These are phyloP conservation scores for Aspergillus heteromorphus DNA, from an alignment of 495 filamentous ascomycete species.

Conservation along the genomic window DNA sequence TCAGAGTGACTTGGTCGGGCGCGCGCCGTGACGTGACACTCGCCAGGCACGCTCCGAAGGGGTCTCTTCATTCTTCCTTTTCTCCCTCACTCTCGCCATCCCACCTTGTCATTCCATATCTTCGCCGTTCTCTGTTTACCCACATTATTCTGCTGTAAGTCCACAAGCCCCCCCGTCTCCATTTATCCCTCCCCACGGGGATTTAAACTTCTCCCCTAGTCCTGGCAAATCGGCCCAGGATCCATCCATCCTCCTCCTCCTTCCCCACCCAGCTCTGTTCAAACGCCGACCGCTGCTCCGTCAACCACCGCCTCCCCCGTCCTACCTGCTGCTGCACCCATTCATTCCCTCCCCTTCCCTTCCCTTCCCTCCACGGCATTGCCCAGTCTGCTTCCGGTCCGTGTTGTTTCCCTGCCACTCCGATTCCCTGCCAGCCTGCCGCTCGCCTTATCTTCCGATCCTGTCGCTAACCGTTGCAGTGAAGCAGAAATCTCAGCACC, in stretches of 20 bases:
- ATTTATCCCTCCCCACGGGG: constrained; percentile 8
- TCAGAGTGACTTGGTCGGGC: not conserved
- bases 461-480: not conserved
- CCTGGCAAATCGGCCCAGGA: constrained; percentile 3
- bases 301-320: not conserved
- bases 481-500: not conserved
- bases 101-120: not conserved
- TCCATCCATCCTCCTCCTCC: constrained; percentile 1
- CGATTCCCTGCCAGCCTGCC: not conserved
- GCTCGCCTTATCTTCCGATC: not conserved
- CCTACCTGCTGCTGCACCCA: not conserved
- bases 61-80: not conserved
- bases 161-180: not conserved
- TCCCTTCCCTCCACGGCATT: not conserved
- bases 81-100: not conserved
- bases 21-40: not conserved
- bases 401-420: not conserved
- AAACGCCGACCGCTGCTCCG: constrained; percentile 11
- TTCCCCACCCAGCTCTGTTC: not conserved
- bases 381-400: not conserved
- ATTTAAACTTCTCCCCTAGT: constrained; percentile 5
- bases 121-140: not conserved
- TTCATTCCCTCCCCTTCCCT: too few species aligned
- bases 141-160: too few species aligned
- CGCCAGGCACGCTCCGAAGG: not conserved